Evolutionary conservation across 2,329 filamentous ascomycete species (phyloP).

Genomic region (Alternaria arbusti): DNA sequence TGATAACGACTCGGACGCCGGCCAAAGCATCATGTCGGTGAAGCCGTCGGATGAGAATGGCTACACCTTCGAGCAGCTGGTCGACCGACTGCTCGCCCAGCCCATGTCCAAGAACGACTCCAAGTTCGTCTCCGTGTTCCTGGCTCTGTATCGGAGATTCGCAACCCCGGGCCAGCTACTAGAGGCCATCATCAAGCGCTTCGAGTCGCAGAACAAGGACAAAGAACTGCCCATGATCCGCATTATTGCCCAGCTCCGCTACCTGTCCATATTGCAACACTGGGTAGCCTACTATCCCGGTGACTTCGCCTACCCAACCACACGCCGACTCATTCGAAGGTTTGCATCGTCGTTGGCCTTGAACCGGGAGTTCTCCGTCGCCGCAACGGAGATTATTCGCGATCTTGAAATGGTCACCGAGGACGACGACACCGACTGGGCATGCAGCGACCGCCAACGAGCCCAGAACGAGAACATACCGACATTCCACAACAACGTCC

Average conservation of each 20-base stretch:
- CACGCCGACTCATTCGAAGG: conserved; percentile 72
- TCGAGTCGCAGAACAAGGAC: conserved; percentile 73
- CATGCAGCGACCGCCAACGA: conserved; percentile 74
- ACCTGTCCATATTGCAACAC: conserved; percentile 81
- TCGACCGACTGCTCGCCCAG: conserved; percentile 83
- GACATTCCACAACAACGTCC: conserved; percentile 52
- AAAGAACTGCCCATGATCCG: conserved; percentile 74
- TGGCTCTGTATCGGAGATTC: conserved; percentile 94
- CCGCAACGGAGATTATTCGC: conserved; percentile 83
- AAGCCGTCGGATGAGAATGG: conserved; percentile 64
- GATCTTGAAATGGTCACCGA: conserved; percentile 77
- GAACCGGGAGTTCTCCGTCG: conserved; percentile 81
- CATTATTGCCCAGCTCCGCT: conserved; percentile 80
- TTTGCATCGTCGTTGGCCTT: conserved; percentile 78
- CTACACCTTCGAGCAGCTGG: conserved; percentile 62
- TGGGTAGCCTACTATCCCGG: conserved; percentile 92
- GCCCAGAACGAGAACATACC: conserved; percentile 52
- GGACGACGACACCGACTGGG: conserved; percentile 94
- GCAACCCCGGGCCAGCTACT: conserved; percentile 81
- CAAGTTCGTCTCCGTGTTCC: conserved; percentile 87
- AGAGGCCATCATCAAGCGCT: conserved; percentile 75
- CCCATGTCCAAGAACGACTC: conserved; percentile 85
- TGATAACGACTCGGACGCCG: conserved; percentile 69
- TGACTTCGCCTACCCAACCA: conserved; percentile 83
- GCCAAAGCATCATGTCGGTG: conserved; percentile 45